A percentile compares a stretch with the other conserved stretches of the same genome.
Conservation (phyloP, 352 stramenopile genomes). For the Elongisporangium anandrum region DNA sequence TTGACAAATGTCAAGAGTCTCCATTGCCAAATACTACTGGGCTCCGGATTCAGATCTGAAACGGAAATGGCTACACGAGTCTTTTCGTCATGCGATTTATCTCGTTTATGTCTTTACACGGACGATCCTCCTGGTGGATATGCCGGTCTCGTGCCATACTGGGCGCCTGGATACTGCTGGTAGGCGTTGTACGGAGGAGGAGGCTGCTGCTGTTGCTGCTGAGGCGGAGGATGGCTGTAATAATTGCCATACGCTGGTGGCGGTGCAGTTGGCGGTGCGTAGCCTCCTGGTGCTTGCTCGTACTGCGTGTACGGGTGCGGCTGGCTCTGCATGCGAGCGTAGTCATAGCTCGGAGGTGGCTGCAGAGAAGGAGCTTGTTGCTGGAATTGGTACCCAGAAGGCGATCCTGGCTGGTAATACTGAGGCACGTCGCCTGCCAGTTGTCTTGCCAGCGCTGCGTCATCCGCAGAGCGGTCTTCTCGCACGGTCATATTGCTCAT, state of each 20-base stretch:
- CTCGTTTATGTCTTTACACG: no score
- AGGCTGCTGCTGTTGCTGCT: conserved; percentile 7
- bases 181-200: conserved; percentile 17
- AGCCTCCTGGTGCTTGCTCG: conserved; percentile 23
- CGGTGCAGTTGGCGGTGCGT: conserved; percentile 23
- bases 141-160: background rate
- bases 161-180: conserved; percentile 44
- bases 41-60: no score
- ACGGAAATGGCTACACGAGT: no score
- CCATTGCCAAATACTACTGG: no score
- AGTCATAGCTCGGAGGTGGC: conserved; percentile 32
- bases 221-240: conserved; percentile 29
- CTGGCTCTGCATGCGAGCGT: conserved; percentile 20
- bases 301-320: conserved; percentile 34
- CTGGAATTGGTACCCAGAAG: no score
- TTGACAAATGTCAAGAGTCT: no score
- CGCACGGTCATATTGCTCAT: conserved; percentile 60
- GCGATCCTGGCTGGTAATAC: conserved; percentile 18
- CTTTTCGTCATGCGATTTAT: no score
- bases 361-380: conserved; percentile 1
- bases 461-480: conserved; percentile 17
- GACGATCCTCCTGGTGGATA: background rate
- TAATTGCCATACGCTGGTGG: conserved; percentile 33
- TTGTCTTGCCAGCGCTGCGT: conserved; percentile 57
- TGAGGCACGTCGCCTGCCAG: conserved; percentile 43